A percentile compares a stretch with the other conserved stretches of the same genome.
Evolutionary conservation across 2,329 filamentous ascomycete species (phyloP).

Genomic region (Monosporascus sp.): DNA sequence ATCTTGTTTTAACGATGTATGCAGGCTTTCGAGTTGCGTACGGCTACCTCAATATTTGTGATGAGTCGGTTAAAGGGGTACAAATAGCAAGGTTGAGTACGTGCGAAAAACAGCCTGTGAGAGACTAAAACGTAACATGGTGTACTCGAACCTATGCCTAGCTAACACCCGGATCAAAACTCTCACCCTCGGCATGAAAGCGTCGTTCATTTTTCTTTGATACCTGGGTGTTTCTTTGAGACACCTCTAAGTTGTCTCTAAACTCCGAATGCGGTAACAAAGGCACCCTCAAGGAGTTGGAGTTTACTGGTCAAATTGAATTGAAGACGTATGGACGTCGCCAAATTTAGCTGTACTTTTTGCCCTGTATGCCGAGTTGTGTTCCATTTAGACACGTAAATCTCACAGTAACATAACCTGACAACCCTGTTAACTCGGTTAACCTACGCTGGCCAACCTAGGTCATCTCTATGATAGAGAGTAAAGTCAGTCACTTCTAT

Average conservation of each 20-base stretch:
- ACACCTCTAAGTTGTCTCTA: neutral
- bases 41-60: neutral
- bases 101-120: neutral
- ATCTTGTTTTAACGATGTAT: neutral
- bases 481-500: too few species aligned
- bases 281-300: neutral
- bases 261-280: neutral
- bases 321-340: too few species aligned
- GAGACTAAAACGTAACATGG: neutral
- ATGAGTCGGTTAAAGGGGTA: too few species aligned
- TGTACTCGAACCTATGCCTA: neutral
- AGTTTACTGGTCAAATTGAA: too few species aligned
- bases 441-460: too few species aligned
- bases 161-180: neutral
- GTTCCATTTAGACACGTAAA: too few species aligned
- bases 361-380: too few species aligned
- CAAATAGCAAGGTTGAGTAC: too few species aligned
- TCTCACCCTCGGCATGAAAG: neutral
- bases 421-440: too few species aligned
- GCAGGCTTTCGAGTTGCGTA: neutral
- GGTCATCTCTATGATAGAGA: too few species aligned
- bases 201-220: neutral
- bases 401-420: too few species aligned
- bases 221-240: neutral
- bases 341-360: too few species aligned